Evolutionary conservation across 371 early-diverging fungal species (phyloP), one percentile per base, ranked within the genome.

Genomic region (Mortierella sp.): DNA sequence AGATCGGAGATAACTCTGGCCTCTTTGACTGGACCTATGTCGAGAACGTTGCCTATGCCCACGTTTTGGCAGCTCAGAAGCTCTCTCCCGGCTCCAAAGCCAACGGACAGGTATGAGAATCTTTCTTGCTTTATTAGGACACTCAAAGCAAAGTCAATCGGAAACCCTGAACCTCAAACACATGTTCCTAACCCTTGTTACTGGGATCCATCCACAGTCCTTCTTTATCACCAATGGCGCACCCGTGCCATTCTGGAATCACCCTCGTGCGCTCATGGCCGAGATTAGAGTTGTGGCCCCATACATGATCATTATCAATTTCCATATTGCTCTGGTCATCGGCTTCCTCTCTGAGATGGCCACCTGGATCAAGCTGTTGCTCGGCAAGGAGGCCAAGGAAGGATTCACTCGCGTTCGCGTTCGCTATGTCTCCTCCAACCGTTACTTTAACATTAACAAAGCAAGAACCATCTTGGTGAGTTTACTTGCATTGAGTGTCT

Each of bases 1-100:
- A 93, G 82, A 89, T 98, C 60, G 98, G 98, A n/a, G 84, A 89
- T 71, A 97, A 96, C 84, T 85, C 87, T 0, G 91, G 90, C 18
- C 75, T 96, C 68, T 93, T 95, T 84, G 97, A 97, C 76, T 96
- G 91, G 80, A 97, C 97, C 12, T 97, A 95, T 76, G 98, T 98
- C 25, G 96, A 92, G 70, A 98, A 98, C 64, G 91, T 94, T 15
- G 96, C 97, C 4, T 89, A 95, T 60, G 96, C 96, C 15, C 98
- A 97, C 72, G 80, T 97, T 4, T 84, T 96, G 59, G 97, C 97
- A 14, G 93, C 93, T 2, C 92, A 96, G 57, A 92, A 90, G 70
- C 81, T 97, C 43, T 71, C 83, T 7, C 77, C 72, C 30, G 81
- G 82, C n/a, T 68, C 80, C 19, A 56, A 66, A n/a, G 79, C 81